A percentile compares a stretch with the other conserved stretches of the same genome.
phyloP scores from a whole-genome alignment of 1,139 yeast species.

The Diutina mesorugosa region DNA sequence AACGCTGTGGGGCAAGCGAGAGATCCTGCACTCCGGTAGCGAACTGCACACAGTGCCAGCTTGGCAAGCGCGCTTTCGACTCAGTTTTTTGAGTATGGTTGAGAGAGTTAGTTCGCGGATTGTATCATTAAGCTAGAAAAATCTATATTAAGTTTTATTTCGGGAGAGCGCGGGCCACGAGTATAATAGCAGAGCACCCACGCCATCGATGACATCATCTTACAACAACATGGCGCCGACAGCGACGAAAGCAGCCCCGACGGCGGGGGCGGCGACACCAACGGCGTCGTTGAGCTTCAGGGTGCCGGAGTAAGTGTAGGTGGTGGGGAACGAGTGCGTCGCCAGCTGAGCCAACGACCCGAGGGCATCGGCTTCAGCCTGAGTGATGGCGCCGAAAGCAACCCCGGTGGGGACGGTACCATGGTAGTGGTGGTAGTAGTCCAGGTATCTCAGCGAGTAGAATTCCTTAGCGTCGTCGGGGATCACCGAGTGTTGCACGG shows the following conservation, averaged over 20 bases:
- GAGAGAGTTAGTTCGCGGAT: too few species aligned
- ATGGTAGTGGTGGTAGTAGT: not conserved
- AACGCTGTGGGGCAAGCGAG: not conserved
- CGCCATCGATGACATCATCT: not conserved
- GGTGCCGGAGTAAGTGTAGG: not conserved
- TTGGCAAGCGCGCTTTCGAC: too few species aligned
- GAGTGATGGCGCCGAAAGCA: not conserved
- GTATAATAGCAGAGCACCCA: too few species aligned
- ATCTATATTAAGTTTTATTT: too few species aligned
- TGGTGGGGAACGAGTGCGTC: not conserved
- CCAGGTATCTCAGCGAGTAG: conserved; percentile 1
- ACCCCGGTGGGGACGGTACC: not conserved
- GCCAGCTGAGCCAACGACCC: conserved; percentile 1
- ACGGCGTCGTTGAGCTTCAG: not conserved
- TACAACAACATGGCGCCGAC: not conserved
- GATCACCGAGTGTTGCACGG: not conserved
- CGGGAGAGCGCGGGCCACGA: too few species aligned
- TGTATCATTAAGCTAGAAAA: too few species aligned
- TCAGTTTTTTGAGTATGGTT: too few species aligned
- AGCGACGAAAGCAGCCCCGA: not conserved
- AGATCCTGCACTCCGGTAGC: not conserved
- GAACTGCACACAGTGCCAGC: not conserved
- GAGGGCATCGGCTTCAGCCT: conserved; percentile 1
- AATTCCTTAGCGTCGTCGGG: not conserved
- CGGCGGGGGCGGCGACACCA: not conserved